Conservation (phyloP, 441 rosid species). For the Macaranga tanarius region DNA sequence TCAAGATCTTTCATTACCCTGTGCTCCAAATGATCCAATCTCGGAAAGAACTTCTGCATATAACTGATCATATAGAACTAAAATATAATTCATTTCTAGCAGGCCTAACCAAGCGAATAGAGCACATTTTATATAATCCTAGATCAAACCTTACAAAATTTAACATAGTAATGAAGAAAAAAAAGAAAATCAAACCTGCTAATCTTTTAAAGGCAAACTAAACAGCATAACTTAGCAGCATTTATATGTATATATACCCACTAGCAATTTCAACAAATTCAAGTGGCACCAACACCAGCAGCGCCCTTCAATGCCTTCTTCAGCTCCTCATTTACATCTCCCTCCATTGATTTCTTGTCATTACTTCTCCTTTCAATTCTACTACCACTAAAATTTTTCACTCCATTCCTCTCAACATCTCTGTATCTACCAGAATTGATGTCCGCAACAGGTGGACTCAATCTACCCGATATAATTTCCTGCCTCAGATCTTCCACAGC, state of each 20-base stretch:
- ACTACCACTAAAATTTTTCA: slow-evolving; percentile 11
- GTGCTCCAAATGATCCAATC: neutral
- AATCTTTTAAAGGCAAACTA: neutral
- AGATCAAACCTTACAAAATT: neutral
- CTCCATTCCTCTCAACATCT: slow-evolving; percentile 44
- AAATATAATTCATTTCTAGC: neutral
- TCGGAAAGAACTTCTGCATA: neutral
- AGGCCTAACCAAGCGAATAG: neutral
- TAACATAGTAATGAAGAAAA: neutral
- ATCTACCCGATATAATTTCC: slow-evolving; percentile 39
- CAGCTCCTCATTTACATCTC: slow-evolving; percentile 45
- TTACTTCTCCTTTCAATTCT: slow-evolving; percentile 31
- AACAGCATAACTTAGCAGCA: slow-evolving; percentile 6
- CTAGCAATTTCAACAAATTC: slow-evolving; percentile 13
- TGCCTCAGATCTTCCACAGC: slow-evolving; percentile 72
- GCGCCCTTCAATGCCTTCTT: slow-evolving; percentile 58
- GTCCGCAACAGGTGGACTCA: slow-evolving; percentile 21
- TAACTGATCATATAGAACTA: neutral
- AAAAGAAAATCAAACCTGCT: neutral
- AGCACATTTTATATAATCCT: neutral
- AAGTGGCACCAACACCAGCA: slow-evolving; percentile 19
- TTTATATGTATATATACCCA: neutral
- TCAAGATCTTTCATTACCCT: neutral
- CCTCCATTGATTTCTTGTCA: slow-evolving; percentile 50
- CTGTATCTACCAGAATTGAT: slow-evolving; percentile 40